phyloP scores from a whole-genome alignment of 2,329 filamentous ascomycete species.

The Aspergillus sp. region DNA sequence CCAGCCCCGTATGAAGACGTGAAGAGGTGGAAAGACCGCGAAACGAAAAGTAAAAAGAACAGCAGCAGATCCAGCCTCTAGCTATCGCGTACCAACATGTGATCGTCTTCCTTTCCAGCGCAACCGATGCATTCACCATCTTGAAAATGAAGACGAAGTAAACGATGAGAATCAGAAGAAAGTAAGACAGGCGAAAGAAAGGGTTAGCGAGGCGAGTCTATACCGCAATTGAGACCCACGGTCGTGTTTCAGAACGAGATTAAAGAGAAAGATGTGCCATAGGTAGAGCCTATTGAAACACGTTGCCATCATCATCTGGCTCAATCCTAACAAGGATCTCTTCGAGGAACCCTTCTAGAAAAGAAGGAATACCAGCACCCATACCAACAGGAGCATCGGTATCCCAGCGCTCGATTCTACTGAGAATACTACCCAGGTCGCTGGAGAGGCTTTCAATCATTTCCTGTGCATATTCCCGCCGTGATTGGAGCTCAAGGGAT shows the following conservation, averaged over 20 bases:
- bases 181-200: background rate
- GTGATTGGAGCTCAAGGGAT: constrained; percentile 57
- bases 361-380: constrained; percentile 86
- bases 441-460: constrained; percentile 79
- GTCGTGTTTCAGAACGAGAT: constrained; percentile 8
- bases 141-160: background rate
- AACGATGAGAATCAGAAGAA: background rate
- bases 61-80: constrained; percentile 1
- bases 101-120: background rate
- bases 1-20: constrained; percentile 13
- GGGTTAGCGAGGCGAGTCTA: background rate
- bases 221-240: background rate
- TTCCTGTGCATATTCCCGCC: constrained; percentile 79
- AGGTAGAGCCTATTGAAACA: constrained; percentile 2
- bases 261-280: background rate
- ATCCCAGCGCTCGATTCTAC: constrained; percentile 88
- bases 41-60: constrained; percentile 1
- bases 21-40: constrained; percentile 10
- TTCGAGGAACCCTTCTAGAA: constrained; percentile 89
- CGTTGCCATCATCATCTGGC: constrained; percentile 57
- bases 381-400: constrained; percentile 86
- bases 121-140: background rate
- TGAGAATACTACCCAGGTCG: constrained; percentile 81
- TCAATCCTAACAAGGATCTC: constrained; percentile 93
- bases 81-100: background rate